Base-by-base conservation (phyloP, 176 grass and related monocot species). In the Avena eriantha region DNA sequence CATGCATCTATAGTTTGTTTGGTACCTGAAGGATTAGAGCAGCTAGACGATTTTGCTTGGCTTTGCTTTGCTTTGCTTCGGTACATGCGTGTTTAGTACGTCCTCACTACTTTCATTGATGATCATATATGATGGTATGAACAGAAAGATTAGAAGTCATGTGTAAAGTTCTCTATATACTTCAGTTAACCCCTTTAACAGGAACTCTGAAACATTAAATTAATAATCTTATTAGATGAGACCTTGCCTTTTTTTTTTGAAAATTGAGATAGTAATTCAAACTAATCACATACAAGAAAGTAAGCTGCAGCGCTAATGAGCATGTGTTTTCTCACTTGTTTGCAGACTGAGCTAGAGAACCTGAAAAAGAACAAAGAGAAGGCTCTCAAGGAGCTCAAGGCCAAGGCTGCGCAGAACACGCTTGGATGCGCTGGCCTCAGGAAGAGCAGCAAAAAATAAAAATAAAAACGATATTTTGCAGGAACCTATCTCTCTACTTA, bases 321-420 rank as follows among this genome's bases (percentile, higher is more conserved):
- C 36, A 9, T 73, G 69, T 21, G 41, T 73, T 24, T 57, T 86
- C 9, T 23, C 36, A 43, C 18, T 31, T 68, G 5, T 50, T 0
- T 49, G 47, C 54, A 88, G 88, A 61, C 17, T 14, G 88, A 93
- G 79, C 63, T 69, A 21, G 82, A 60, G 60, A 90, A 90, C 39
- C 13, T 85, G 43, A 74, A 79, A 76, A 90, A 88, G 82, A 88
- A 93, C 48, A 90, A 75, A 78, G 91, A 87, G 13, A 93, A 93
- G 85, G 91, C 88, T 5, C 36, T 93, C 43, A 90, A 90, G 82
- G 85, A 93, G 71, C 73, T 93, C 65, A 93, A 33, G 66, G 72
- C 39, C 5, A 93, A 93, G 72, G 88, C 85, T n/a, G 66, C 85
- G 1, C 88, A 86, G 56, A 88, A 85, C 26, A 5, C 72, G 6